Evolutionary conservation across 2,329 filamentous ascomycete genomes (phyloP), one percentile per base, ranked within the genome.

Genomic region (Setomelanomma holmii): DNA sequence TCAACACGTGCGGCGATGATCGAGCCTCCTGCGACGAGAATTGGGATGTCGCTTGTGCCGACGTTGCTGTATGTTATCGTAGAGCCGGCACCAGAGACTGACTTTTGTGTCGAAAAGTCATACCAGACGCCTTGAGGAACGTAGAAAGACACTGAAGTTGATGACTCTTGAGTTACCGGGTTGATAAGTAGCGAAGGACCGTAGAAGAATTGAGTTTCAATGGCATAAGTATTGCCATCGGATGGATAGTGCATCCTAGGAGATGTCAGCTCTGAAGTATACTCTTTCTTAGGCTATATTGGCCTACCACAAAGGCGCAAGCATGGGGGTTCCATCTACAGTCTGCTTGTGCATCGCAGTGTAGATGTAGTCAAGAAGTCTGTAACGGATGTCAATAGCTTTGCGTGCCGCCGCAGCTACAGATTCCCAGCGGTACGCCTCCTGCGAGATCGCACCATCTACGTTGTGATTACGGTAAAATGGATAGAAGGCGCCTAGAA

Each of bases 311-410:
- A 91, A 69, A 0, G 89, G 89, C 53, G 84, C 84, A 36, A 90
- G 74, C 58, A 86, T 78, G 0, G 89, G 88, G 4, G 82, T 83
- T 16, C 89, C 90, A 44, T 84, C 82, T 22, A 79, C 62, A 33
- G 79, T 82, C 71, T 89, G 83, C 50, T 75, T 72, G 64, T 86
- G 78, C 69, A 91, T 80, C 1, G 86, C 84, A 1, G 89, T 91
- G 78, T 93, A 92, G 51, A 91, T 81, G 75, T 92, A 92, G 65
- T 91, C 89, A 5, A 93, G 79, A n/a, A 93, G 78, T n/a, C 84
- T 80, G 75, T 92, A 93, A 11, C 90, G 83, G 48, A 88, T 86
- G 33, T 84, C 83, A 61, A 92, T 90, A 12, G 86, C 87, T 53
- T 84, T 87, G 45, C 81, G 81, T 1, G 89, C 88, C 1, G 87